Evolutionary conservation across 108 stramenopile species (phyloP).

Genomic region (Thalassiosira profunda): DNA sequence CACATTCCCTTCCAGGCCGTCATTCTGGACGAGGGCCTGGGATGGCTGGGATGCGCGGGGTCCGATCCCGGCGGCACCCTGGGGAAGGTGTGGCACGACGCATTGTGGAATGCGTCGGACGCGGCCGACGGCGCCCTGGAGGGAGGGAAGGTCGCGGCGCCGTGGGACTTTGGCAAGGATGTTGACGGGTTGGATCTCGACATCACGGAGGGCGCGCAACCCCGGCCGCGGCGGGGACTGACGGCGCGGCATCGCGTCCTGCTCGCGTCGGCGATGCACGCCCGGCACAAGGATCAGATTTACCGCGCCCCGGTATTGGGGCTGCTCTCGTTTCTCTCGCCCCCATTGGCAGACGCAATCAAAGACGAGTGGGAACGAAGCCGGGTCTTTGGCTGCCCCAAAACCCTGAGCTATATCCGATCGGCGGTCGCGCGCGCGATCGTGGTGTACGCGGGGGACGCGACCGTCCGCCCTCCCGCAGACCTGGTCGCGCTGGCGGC

Average conservation of each 20-base stretch:
- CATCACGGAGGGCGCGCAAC: no score
- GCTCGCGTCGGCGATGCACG: slow-evolving; percentile 52
- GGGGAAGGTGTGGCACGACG: slow-evolving; percentile 68
- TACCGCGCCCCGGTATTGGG: slow-evolving; percentile 62
- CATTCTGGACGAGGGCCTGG: slow-evolving; percentile 80
- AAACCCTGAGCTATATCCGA: slow-evolving; percentile 77
- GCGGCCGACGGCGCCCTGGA: slow-evolving; percentile 42
- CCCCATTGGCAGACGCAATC: slow-evolving; percentile 74
- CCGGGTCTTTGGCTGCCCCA: slow-evolving; percentile 58
- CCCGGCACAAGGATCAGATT: slow-evolving; percentile 26
- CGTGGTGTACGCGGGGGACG: slow-evolving; percentile 60
- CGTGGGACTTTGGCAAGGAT: slow-evolving; percentile 63
- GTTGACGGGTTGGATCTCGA: slow-evolving; percentile 55
- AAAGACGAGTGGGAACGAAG: slow-evolving; percentile 90
- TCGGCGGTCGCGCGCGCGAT: slow-evolving; percentile 68
- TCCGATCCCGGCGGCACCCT: slow-evolving; percentile 69
- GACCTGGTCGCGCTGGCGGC: slow-evolving; percentile 58
- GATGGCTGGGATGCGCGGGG: slow-evolving; percentile 78
- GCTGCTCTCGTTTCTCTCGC: slow-evolving; percentile 68
- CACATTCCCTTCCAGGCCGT: slow-evolving; percentile 82
- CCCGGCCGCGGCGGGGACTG: no score
- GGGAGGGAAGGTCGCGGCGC: not conserved
- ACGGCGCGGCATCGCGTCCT: slow-evolving; percentile 85
- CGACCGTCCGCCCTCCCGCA: slow-evolving; percentile 13
- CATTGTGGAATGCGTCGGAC: slow-evolving; percentile 74